Evolutionary conservation across 2,329 filamentous ascomycete genomes (phyloP), one percentile per base, ranked within the genome.

Genomic region (Teratosphaeriaceae sp.): DNA sequence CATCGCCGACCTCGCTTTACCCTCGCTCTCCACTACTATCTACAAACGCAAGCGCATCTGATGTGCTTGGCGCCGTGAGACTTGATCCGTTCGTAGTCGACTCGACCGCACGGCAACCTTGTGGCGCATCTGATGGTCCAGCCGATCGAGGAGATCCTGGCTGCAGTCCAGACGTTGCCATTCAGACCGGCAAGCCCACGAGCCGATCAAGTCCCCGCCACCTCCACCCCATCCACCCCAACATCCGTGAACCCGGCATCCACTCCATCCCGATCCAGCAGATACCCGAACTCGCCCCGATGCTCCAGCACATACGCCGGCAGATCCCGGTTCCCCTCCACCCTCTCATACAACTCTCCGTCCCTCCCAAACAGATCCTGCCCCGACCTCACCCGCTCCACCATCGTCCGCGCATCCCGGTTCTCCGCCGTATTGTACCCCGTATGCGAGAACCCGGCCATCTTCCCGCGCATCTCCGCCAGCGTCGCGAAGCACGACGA

Each of bases 401-500:
- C 70, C 30, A 80, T 78, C 30, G 67, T 66, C 29, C 66, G 59
- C 31, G 58, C 61, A 45, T 78, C 65, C 38, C 68, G 67, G 48
- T 70, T 79, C 44, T 64, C 55, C 9, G 69, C 64, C 16, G 65
- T 65, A 48, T 80, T 79, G 64, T 73, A 71, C 58, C 65, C 70
- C 7, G 59, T 60, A 54, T 80, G 77, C n/a, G 74, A 77, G 58
- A 79, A 79, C 43, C 70, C 72, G 7, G 67, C 63, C 64, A 80
- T 70, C 59, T 80, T 80, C 49, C 68, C 70, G 34, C 75, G 60
- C 51, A 80, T 65, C 56, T 79, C 72, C 3, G 66, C 66, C 13
- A 82, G 60, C 0, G 74, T 80, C n/a, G 67, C 62, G 56, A 80
- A 80, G 62, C 79, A 82, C 43, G 68, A 75, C 39, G 74, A 78